phyloP scores from a whole-genome alignment of 2,329 filamentous ascomycete genomes.

The Trichoderma atroviride region DNA sequence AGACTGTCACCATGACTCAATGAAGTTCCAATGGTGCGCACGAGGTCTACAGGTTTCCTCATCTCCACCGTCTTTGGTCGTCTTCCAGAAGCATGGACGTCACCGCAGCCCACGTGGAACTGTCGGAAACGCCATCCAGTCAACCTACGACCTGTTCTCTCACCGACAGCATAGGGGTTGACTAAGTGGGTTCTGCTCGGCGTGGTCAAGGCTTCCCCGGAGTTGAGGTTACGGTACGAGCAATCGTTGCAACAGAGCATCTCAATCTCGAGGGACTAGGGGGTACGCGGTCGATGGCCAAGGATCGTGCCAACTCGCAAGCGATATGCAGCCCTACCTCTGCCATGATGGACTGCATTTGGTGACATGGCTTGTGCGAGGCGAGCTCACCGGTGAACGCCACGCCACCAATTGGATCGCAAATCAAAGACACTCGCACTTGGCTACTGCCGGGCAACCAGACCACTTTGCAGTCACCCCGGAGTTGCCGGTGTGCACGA shows the following conservation, averaged over 20 bases:
- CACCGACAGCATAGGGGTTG: conserved; percentile 10
- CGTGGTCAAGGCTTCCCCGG: conserved; percentile 8
- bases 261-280: neutral
- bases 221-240: neutral
- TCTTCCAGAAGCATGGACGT: conserved; percentile 20
- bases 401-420: conserved; percentile 5
- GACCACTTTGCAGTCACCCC: neutral
- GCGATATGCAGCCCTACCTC: conserved; percentile 20
- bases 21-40: neutral
- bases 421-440: neutral
- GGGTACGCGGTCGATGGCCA: conserved; percentile 5
- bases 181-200: conserved; percentile 6
- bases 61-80: neutral
- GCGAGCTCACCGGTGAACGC: conserved; percentile 14
- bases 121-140: neutral
- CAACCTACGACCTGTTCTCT: conserved; percentile 14
- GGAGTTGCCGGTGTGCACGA: conserved; percentile 11
- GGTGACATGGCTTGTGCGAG: neutral
- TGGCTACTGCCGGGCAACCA: conserved; percentile 10
- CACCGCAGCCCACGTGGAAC: conserved; percentile 14
- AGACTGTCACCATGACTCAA: neutral
- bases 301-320: neutral
- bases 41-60: neutral
- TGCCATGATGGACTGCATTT: conserved; percentile 11
- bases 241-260: neutral